These are phyloP conservation scores for Ceriops zippeliana DNA, from an alignment of 345 rosid species.

Conservation along the genomic window DNA sequence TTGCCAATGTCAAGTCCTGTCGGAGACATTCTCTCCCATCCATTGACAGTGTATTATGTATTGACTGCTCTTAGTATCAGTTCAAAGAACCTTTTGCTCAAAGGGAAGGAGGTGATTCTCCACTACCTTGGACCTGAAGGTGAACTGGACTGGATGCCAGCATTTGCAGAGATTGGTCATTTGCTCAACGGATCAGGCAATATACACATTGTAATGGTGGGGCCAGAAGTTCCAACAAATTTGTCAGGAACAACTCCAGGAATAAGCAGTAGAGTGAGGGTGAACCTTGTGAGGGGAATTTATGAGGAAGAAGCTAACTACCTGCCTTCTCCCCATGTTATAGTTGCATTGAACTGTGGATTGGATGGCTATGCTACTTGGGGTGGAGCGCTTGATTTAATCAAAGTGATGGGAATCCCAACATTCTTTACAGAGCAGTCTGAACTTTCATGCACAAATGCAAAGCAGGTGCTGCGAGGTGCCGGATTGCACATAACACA, in stretches of 20 bases:
- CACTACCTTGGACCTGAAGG: slow-evolving; percentile 48
- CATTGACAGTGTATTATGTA: slow-evolving; percentile 49
- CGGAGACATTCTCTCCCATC: slow-evolving; percentile 48
- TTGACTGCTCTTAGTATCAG: slow-evolving; percentile 41
- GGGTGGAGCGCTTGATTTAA: slow-evolving; percentile 43
- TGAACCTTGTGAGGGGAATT: slow-evolving; percentile 43
- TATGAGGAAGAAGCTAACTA: slow-evolving; percentile 53
- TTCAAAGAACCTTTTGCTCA: slow-evolving; percentile 44
- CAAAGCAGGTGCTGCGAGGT: slow-evolving; percentile 40
- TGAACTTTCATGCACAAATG: slow-evolving; percentile 45
- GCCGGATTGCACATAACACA: slow-evolving; percentile 44
- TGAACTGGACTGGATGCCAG: slow-evolving; percentile 44
- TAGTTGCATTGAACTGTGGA: slow-evolving; percentile 49
- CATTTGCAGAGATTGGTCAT: slow-evolving; percentile 43
- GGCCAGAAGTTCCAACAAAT: slow-evolving; percentile 43
- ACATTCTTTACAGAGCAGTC: slow-evolving; percentile 50
- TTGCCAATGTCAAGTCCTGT: slow-evolving; percentile 52
- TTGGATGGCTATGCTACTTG: slow-evolving; percentile 37
- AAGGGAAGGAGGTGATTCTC: slow-evolving; percentile 41
- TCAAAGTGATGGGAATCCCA: slow-evolving; percentile 36
- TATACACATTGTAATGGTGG: slow-evolving; percentile 43
- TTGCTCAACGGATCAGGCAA: slow-evolving; percentile 40
- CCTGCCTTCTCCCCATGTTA: slow-evolving; percentile 45
- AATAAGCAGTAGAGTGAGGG: slow-evolving; percentile 40
- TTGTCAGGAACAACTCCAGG: slow-evolving; percentile 46